Conservation (phyloP, 2,329 filamentous ascomycete species). For the Pestalotiopsis sp. region DNA sequence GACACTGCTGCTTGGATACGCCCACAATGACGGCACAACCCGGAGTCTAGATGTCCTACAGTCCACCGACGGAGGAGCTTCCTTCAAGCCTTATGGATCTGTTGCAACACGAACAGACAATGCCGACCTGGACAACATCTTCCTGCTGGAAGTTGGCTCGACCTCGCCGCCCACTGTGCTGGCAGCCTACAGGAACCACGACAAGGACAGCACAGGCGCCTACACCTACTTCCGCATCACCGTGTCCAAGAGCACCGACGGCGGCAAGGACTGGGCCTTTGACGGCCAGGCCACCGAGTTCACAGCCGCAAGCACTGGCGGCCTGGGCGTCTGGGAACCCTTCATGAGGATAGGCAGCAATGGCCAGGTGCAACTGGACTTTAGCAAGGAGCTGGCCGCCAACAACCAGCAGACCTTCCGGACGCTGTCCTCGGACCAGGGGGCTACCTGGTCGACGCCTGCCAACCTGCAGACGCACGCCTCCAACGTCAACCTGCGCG, state of each 20-base stretch:
- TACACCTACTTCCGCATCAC: slow-evolving; percentile 40
- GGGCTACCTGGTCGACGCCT: slow-evolving; percentile 36
- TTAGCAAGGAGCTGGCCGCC: slow-evolving; percentile 40
- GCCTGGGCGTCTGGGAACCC: slow-evolving; percentile 41
- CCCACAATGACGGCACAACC: slow-evolving; percentile 28
- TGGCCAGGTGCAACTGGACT: slow-evolving; percentile 41
- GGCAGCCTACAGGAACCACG: slow-evolving; percentile 45
- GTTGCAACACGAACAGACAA: slow-evolving; percentile 30
- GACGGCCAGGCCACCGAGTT: slow-evolving; percentile 39
- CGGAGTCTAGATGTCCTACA: slow-evolving; percentile 33
- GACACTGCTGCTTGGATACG: slow-evolving; percentile 39
- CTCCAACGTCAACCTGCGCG: slow-evolving; percentile 28
- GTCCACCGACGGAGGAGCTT: slow-evolving; percentile 37
- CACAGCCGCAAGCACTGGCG: slow-evolving; percentile 21
- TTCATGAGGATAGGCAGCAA: slow-evolving; percentile 39
- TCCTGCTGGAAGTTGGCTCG: slow-evolving; percentile 35
- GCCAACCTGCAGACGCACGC: slow-evolving; percentile 32
- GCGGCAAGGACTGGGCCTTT: slow-evolving; percentile 35
- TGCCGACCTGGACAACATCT: slow-evolving; percentile 43
- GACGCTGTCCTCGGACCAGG: slow-evolving; percentile 34
- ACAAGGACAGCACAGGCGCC: slow-evolving; percentile 31
- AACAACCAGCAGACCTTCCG: slow-evolving; percentile 45
- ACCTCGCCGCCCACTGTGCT: slow-evolving; percentile 31
- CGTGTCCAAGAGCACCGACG: slow-evolving; percentile 28
- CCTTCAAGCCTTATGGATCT: slow-evolving; percentile 35